Evolutionary conservation across 495 filamentous ascomycete species (phyloP), one percentile per base, ranked within the genome.

Genomic region (Eremomyces bilateralis): DNA sequence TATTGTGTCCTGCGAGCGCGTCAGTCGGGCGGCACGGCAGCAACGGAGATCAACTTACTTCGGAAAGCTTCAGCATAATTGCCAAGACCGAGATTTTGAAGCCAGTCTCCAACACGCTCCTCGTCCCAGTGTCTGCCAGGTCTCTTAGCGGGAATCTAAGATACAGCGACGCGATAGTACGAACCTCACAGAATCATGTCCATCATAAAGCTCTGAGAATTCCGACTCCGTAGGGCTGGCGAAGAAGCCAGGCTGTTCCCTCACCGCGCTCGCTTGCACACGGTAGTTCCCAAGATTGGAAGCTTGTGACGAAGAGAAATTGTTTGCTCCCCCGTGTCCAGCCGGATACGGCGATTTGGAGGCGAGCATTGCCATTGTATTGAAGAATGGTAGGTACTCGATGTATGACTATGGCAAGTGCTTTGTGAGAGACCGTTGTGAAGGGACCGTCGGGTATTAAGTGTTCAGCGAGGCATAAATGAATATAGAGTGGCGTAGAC

Each of bases 1-100:
- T 91, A 49, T 94, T 78, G 48, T 99, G 92, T 38, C 69, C 72
- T 75, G 31, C 13, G 19, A 50, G 44, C 13, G 15, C 35, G 35
- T 33, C 12, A 21, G n/a, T 8, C 6, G 15, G 3, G 32, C 29
- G 20, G 4, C n/a, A 20, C 24, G 21, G 27, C 16, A 27, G 31
- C 16, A 28, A 33, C 20, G 32, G 28, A 35, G 15, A 15, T 16
- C 31, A 15, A 48, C 42, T 20, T 58, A 74, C 71, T 71, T 60
- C 75, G 73, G 47, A 99, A 99, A 20, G 94, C 53, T 40, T 76
- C 68, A 49, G 91, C 81, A 56, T 99, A 95, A 48, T 99, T 80
- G 34, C 71, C 68, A 50, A 82, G 94, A 43, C 24, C 24, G 44
- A 95, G 80, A 44, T 71, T 82, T 43, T 73, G 61, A 31, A 99